These are phyloP conservation scores for Collybia nuda DNA, from an alignment of 768 basidiomycete species.

Conservation along the genomic window DNA sequence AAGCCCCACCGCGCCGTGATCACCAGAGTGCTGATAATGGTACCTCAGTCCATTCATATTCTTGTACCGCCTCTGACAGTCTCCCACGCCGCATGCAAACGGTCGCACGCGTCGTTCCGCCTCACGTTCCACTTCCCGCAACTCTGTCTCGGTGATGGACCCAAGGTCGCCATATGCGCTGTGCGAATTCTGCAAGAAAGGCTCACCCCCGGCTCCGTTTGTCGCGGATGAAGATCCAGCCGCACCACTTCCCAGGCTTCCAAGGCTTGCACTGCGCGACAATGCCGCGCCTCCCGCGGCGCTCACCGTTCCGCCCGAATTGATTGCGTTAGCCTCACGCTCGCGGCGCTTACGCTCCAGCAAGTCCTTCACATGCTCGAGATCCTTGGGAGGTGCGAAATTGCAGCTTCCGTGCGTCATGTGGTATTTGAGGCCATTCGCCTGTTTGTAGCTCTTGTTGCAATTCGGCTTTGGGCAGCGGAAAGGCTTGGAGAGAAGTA, in stretches of 20 bases:
- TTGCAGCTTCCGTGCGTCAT: conserved; percentile 92
- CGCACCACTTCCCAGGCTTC: neutral
- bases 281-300: neutral
- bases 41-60: conserved; percentile 98
- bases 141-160: conserved; percentile 58
- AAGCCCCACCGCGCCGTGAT: conserved; percentile 89
- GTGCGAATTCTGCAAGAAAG: conserved; percentile 13
- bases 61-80: conserved; percentile 88
- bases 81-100: conserved; percentile 87
- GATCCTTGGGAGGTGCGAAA: conserved; percentile 86
- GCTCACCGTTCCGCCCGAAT: neutral
- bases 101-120: conserved; percentile 82
- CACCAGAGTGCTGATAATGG: conserved; percentile 95
- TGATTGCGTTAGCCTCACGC: conserved; percentile 21
- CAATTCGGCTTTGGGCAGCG: conserved; percentile 93
- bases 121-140: conserved; percentile 77
- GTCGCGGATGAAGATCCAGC: neutral
- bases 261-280: conserved; percentile 1
- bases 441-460: conserved; percentile 96
- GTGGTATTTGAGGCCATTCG: conserved; percentile 93
- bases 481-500: conserved; percentile 85
- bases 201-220: neutral
- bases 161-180: conserved; percentile 35
- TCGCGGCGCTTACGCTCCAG: conserved; percentile 57
- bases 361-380: conserved; percentile 74